Base-by-base conservation (phyloP, 305 asterid species). In the Euphrasia arctica region DNA sequence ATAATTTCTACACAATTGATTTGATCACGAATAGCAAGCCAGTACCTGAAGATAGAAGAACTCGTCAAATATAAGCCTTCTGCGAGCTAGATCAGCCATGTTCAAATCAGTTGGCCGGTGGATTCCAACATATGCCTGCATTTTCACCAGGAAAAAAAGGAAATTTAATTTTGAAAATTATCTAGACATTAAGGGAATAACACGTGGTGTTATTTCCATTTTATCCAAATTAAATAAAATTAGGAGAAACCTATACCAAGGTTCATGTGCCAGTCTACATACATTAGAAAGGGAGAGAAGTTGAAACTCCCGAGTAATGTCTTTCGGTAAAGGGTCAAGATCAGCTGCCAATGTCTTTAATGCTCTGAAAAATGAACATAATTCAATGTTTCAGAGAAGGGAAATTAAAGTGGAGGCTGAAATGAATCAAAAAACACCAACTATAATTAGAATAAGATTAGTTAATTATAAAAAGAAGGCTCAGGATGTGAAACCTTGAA, bases 31-130 rank as follows among this genome's bases (percentile, higher is more conserved):
- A 51, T 5, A 51, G 22, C 32, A 11, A 9, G 60, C 9, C 60
- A 3, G 72, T 75, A 92, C 98, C 96, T 92, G 98, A 69, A 92
- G 85, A 82, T 89, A 90, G 67, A 92, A 90, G 81, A 92, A 92
- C 80, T 92, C 98, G 65, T 92, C 98, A 83, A 92, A 92, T 65
- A 92, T 88, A 68, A 92, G 93, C 89, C 98, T 85, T 77, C 76
- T 85, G 60, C 97, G 96, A 71, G 98, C 97, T 71, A 80, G 78
- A 75, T 92, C 91, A 39, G 98, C 98, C 75, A 75, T 81, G 66
- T 64, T 71, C 66, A 92, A 67, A 74, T 75, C 74, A 78, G 76
- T 75, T 13, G 98, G 98, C 78, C 80, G 88, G 83, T 92, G 98
- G 74, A 92, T 92, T 55, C 97, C 96, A 71, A 65, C 64, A 83